Evolutionary conservation across 495 filamentous ascomycete genomes (phyloP).

Genomic region (Penicillium manginii): DNA sequence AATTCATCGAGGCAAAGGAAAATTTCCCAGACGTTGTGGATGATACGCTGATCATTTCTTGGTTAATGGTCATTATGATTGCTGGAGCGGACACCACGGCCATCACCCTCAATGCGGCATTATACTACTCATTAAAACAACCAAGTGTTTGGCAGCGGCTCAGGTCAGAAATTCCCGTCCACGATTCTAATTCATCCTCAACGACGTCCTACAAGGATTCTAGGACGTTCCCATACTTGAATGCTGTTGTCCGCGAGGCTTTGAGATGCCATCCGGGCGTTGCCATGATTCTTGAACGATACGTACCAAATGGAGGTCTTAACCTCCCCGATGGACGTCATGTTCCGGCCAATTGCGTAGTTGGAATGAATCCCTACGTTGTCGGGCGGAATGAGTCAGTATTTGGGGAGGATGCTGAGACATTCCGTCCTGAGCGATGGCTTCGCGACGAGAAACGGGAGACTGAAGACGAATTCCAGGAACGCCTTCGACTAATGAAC

Average conservation of each 20-base stretch:
- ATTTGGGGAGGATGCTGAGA: slow-evolving; percentile 67
- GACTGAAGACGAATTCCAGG: slow-evolving; percentile 49
- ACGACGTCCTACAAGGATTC: slow-evolving; percentile 46
- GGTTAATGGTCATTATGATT: slow-evolving; percentile 45
- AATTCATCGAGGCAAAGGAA: slow-evolving; percentile 39
- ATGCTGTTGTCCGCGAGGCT: slow-evolving; percentile 64
- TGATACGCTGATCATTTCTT: slow-evolving; percentile 36
- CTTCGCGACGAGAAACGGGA: slow-evolving; percentile 51
- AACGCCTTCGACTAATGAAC: slow-evolving; percentile 43
- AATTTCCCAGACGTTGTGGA: slow-evolving; percentile 34
- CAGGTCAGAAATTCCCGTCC: slow-evolving; percentile 28
- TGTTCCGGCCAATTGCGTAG: slow-evolving; percentile 45
- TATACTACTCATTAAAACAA: slow-evolving; percentile 45
- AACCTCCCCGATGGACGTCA: slow-evolving; percentile 52
- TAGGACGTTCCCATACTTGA: slow-evolving; percentile 56
- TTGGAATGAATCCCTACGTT: slow-evolving; percentile 61
- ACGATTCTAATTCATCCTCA: slow-evolving; percentile 27
- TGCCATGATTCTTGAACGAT: slow-evolving; percentile 54
- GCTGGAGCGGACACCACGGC: slow-evolving; percentile 48
- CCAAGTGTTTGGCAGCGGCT: slow-evolving; percentile 36
- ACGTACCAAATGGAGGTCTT: slow-evolving; percentile 55
- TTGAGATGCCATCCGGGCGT: slow-evolving; percentile 62
- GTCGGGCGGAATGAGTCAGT: slow-evolving; percentile 53
- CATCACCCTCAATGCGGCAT: slow-evolving; percentile 37
- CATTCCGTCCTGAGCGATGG: slow-evolving; percentile 69